Evolutionary conservation across 139 green algal genomes (phyloP).

Genomic region (Chlamydomonas sp.): DNA sequence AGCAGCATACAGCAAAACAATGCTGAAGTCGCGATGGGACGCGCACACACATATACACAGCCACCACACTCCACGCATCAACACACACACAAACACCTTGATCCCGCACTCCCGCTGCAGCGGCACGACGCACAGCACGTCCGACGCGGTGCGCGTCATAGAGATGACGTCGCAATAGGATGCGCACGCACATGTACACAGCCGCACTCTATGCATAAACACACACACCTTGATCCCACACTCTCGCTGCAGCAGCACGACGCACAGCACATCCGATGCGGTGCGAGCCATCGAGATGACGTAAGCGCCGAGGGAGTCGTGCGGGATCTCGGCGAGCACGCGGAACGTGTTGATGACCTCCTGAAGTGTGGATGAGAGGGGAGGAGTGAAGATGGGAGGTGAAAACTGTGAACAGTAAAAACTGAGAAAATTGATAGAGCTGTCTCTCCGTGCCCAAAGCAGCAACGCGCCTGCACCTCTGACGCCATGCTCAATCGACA

Average conservation of each 20-base stretch:
- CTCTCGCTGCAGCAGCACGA: slow-evolving; percentile 89
- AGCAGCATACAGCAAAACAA: neutral
- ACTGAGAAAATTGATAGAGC: too few relatives aligned
- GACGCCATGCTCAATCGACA: too few relatives aligned
- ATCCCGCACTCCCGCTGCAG: too few relatives aligned
- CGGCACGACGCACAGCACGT: too few relatives aligned
- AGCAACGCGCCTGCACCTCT: too few relatives aligned
- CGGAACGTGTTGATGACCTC: slow-evolving; percentile 13
- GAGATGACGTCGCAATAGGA: neutral
- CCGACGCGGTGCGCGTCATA: slow-evolving; percentile 13
- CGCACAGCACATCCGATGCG: slow-evolving; percentile 84
- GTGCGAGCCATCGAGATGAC: slow-evolving; percentile 90
- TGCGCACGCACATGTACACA: neutral
- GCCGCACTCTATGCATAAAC: too few relatives aligned
- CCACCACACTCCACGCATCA: too few relatives aligned
- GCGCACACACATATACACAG: neutral
- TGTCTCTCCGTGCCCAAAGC: too few relatives aligned
- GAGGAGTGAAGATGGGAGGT: too few relatives aligned
- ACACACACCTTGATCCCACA: slow-evolving; percentile 9
- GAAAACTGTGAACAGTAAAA: too few relatives aligned
- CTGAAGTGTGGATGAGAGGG: too few relatives aligned
- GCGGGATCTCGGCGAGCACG: slow-evolving; percentile 34
- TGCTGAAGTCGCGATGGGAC: neutral
- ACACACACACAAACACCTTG: too few relatives aligned
- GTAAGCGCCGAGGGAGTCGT: slow-evolving; percentile 77